A percentile compares a stretch with the other conserved stretches of the same genome.
Conservation (phyloP, 345 rosid species). For the Aquilaria yunnanensis region DNA sequence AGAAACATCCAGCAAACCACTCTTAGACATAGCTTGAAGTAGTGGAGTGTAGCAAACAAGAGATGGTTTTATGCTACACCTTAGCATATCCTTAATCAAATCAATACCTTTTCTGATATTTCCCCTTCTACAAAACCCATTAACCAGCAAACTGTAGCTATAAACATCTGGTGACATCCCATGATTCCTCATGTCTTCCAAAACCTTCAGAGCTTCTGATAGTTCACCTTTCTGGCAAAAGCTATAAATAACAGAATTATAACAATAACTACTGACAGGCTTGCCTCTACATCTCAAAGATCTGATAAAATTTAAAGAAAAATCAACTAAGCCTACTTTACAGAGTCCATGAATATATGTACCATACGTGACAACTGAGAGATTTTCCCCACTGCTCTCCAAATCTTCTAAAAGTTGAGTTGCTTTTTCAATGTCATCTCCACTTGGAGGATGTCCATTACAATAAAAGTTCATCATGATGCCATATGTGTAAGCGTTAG, state of each 20-base stretch:
- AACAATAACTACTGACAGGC: constrained; percentile 36
- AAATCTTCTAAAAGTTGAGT: constrained; percentile 32
- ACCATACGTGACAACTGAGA: constrained; percentile 34
- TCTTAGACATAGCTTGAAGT: constrained; percentile 27
- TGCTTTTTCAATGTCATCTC: constrained; percentile 21
- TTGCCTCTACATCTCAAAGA: constrained; percentile 17
- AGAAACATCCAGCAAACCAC: constrained; percentile 21
- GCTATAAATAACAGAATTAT: constrained; percentile 48
- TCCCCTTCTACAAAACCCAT: constrained; percentile 43
- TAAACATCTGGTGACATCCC: constrained; percentile 33
- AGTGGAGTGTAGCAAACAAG: constrained; percentile 33
- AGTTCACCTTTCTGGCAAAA: constrained; percentile 39
- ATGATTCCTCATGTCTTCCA: constrained; percentile 40
- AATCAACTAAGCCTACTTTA: constrained; percentile 28
- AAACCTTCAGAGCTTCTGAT: constrained; percentile 26
- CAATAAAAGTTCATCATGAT: constrained; percentile 43
- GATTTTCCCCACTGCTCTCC: constrained; percentile 29
- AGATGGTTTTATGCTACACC: constrained; percentile 27
- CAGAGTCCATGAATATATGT: constrained; percentile 40
- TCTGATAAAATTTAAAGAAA: constrained; percentile 25
- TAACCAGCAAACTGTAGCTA: constrained; percentile 47
- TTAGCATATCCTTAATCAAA: constrained; percentile 39
- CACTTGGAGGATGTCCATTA: constrained; percentile 20
- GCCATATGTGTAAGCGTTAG: constrained; percentile 42
- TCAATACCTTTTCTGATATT: constrained; percentile 24